Conservation (phyloP, 2,329 filamentous ascomycete species). For the Fusarium pininemorale region DNA sequence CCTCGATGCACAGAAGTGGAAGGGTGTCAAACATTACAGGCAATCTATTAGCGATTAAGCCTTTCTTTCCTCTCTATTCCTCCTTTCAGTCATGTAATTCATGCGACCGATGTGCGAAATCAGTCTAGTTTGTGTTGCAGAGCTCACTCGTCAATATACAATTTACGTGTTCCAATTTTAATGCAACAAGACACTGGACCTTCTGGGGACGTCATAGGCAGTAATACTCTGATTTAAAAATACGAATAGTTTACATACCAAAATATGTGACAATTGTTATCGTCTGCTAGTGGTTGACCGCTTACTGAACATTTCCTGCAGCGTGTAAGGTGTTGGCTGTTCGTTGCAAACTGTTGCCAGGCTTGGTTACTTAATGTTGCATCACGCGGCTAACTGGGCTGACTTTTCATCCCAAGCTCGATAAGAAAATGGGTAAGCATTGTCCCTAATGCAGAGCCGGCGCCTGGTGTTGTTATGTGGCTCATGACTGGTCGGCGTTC, state of each 20-base stretch:
- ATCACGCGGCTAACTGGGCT: neutral
- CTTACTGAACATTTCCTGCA: neutral
- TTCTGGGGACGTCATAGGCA: neutral
- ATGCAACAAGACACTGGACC: neutral
- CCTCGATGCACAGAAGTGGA: neutral
- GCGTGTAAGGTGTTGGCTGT: no score
- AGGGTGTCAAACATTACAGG: neutral
- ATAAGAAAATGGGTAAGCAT: neutral
- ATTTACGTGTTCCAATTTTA: no score
- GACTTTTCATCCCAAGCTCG: neutral
- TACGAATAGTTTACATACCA: neutral
- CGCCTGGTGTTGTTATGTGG: neutral
- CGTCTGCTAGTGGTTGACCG: neutral
- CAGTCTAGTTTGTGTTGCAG: no score
- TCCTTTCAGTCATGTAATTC: no score
- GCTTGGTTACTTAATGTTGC: neutral
- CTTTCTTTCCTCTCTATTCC: no score
- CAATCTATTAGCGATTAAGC: neutral
- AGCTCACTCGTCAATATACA: no score
- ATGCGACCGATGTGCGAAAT: neutral
- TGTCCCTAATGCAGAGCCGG: neutral
- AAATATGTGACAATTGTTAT: neutral
- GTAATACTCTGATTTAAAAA: neutral
- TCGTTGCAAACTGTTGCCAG: neutral
- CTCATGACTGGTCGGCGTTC: neutral